Evolutionary conservation across 345 rosid genomes (phyloP).

Genomic region (Syzygium aromaticum): DNA sequence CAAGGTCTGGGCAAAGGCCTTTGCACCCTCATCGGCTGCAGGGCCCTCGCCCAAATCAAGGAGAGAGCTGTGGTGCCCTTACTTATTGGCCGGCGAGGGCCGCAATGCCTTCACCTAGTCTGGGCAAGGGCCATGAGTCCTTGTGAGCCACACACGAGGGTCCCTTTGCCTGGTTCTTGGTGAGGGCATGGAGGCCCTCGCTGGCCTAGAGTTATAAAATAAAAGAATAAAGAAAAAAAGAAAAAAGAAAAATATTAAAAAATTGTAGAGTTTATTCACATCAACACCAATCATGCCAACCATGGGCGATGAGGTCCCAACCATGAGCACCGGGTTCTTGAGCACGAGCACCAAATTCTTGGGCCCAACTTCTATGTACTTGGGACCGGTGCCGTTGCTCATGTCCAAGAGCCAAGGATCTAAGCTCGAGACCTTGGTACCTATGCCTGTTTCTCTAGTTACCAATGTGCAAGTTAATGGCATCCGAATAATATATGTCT

Average conservation of each 20-base stretch:
- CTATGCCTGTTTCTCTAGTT: not conserved
- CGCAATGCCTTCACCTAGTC: not conserved
- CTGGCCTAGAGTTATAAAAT: not conserved
- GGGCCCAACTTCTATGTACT: not conserved
- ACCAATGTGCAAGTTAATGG: not conserved
- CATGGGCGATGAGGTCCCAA: not conserved
- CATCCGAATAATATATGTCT: not conserved
- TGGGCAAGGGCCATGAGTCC: not conserved
- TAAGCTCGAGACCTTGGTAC: not conserved
- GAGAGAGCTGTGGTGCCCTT: not conserved
- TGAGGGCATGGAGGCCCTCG: accelerated
- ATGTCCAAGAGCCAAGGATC: not conserved
- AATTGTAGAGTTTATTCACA: accelerated
- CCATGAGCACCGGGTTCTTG: not conserved
- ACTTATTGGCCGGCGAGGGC: not conserved
- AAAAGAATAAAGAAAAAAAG: no score
- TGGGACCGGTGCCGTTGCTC: not conserved
- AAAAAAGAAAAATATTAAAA: accelerated
- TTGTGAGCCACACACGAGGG: not conserved
- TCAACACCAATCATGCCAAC: not conserved
- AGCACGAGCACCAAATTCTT: not conserved
- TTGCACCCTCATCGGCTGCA: accelerated
- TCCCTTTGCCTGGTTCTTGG: not conserved
- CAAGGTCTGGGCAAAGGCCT: not conserved
- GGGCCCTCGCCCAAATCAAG: not conserved